Base-by-base conservation (phyloP, 2,329 filamentous ascomycete genomes). In the Ophiosphaerella korrae region DNA sequence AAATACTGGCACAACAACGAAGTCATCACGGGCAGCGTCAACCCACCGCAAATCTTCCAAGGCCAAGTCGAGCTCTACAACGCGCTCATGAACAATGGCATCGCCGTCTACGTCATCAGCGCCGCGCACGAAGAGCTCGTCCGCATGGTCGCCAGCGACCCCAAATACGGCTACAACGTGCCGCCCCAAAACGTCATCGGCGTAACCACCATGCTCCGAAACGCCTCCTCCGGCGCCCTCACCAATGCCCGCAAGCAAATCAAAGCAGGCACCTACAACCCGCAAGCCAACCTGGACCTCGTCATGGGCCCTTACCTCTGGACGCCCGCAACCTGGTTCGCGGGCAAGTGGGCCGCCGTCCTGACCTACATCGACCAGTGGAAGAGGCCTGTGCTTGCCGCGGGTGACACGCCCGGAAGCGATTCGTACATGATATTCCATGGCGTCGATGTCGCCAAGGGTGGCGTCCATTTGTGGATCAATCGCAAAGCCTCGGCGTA, bases 351-450 rank as follows among this genome's bases (percentile, higher is more conserved):
- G 66, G 65, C 64, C 18, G 66, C 64, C 11, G 61, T 68, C 12
- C 39, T 70, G 24, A 68, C 64, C 12, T 70, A 70, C 36, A 66
- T 70, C 21, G 63, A 66, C 40, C 45, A 62, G 16, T 70, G 66
- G 66, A 68, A 68, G 43, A 57, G 64, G n/a, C 66, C 66, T 2
- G 45, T 68, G 3, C 38, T 70, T 12, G 66, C 57, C 7, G 65
- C 55, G 12, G 66, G 66, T 16, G 65, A 70, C 32, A 70, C 65
- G 21, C 66, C 66, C 11, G 65, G 66, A 24, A 65, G 63, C 18
- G 66, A 68, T 50, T 63, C 64, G 16, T 70, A 66, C 44, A 70
- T 70, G 66, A 55, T 64, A 2, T 67, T 70, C 44, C 64, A 70
- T 34, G 65, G 64, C 6, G 65, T 70, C 0, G 66, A 70, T 31